Evolutionary conservation across 192 early-diverging fungal genomes (phyloP).

Genomic region (Chytriomyces hyalinus): DNA sequence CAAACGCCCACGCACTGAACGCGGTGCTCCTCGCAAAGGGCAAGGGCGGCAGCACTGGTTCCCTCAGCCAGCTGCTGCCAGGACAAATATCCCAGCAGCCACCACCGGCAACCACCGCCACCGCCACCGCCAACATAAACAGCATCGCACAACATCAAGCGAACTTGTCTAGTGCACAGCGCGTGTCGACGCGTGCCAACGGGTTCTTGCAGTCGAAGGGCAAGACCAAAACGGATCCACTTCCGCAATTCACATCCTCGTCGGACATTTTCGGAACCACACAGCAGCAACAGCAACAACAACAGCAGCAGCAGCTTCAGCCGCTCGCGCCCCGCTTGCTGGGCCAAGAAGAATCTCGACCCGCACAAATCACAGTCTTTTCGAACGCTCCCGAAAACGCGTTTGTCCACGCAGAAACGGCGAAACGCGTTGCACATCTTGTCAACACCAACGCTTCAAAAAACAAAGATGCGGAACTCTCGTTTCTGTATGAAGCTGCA

Average conservation of each 20-base stretch:
- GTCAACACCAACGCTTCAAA: not conserved
- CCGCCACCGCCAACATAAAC: not conserved
- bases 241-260: slow-evolving; percentile 9
- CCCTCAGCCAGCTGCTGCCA: not conserved
- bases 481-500: slow-evolving; percentile 50
- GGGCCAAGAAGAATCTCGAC: not conserved
- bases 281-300: not conserved
- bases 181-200: slow-evolving; percentile 14
- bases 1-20: not conserved
- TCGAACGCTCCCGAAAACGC: slow-evolving; percentile 29
- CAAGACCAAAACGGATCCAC: slow-evolving; percentile 9
- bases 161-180: not conserved
- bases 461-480: slow-evolving; percentile 35
- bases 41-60: not conserved
- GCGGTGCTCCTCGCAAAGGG: not conserved
- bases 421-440: slow-evolving; percentile 37
- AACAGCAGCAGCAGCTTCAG: not conserved
- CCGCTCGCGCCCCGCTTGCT: not conserved
- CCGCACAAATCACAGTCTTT: not conserved
- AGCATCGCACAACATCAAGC: slow-evolving; percentile 26
- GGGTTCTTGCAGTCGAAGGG: not conserved
- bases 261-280: not conserved
- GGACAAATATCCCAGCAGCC: not conserved
- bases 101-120: not conserved
- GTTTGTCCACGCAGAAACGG: slow-evolving; percentile 29